phyloP scores from a whole-genome alignment of 495 filamentous ascomycete species.

The Elasticomyces elasticus region DNA sequence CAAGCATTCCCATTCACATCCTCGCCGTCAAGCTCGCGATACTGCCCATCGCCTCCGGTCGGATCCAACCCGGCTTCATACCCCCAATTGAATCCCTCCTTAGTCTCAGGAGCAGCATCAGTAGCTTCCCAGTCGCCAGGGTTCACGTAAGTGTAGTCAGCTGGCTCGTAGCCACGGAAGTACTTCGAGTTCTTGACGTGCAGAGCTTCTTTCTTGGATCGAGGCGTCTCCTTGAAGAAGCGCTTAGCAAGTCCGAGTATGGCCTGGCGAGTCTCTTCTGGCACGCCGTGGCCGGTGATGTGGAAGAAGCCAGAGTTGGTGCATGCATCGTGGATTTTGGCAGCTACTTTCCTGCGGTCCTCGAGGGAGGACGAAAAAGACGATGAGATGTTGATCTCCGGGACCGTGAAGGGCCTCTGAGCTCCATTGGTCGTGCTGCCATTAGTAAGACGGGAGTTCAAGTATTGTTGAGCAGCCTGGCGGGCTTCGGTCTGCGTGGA shows the following conservation, averaged over 20 bases:
- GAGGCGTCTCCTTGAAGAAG: conserved; percentile 27
- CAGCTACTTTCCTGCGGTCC: conserved; percentile 22
- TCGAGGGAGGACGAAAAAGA: conserved; percentile 1
- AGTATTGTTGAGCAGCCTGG: conserved; percentile 5
- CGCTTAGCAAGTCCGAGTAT: conserved; percentile 22
- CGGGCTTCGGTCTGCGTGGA: conserved; percentile 9
- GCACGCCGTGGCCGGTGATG: conserved; percentile 38
- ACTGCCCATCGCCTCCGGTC: conserved; percentile 3
- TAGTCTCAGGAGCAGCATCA: conserved; percentile 29
- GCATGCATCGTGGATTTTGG: conserved; percentile 28
- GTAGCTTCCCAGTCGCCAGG: conserved; percentile 17
- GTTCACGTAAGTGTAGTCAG: conserved; percentile 17
- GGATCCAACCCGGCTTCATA: conserved; percentile 7
- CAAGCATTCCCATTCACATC: conserved; percentile 32
- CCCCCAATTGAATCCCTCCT: conserved; percentile 28
- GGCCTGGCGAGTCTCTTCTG: conserved; percentile 17
- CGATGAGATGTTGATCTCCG: conserved; percentile 13
- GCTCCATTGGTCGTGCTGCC: neutral
- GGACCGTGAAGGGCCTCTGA: neutral
- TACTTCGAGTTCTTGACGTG: conserved; percentile 25
- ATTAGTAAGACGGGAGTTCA: conserved; percentile 6
- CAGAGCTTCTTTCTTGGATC: conserved; percentile 29
- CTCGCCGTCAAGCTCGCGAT: conserved; percentile 26
- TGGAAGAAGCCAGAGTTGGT: conserved; percentile 42
- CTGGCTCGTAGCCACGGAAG: conserved; percentile 33